A percentile compares a stretch with the other conserved stretches of the same genome.
phyloP scores from a whole-genome alignment of 139 green algal species.

The Chlorella sp. region DNA sequence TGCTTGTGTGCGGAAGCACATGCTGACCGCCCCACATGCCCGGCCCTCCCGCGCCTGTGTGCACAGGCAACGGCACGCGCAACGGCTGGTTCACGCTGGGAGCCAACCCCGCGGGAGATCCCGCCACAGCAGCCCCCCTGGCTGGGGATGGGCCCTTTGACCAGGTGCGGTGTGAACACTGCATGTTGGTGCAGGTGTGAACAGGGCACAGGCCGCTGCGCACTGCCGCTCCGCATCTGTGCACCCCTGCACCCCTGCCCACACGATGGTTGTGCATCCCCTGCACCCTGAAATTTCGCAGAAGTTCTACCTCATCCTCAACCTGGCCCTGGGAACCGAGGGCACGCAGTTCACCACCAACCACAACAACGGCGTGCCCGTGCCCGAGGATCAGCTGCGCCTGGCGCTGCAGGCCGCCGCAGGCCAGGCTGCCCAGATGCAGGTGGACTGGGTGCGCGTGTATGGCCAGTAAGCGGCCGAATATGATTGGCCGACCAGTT shows the following conservation, averaged over 20 bases:
- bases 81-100: constrained; percentile 31
- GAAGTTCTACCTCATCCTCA: constrained; percentile 53
- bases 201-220: too few species aligned
- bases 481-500: too few species aligned
- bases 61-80: not conserved
- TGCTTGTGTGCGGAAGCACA: too few species aligned
- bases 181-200: too few species aligned
- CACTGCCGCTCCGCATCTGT: too few species aligned
- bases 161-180: constrained; percentile 1
- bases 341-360: constrained; percentile 2
- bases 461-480: constrained; percentile 9
- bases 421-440: constrained; percentile 23
- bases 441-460: constrained; percentile 54
- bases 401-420: not conserved
- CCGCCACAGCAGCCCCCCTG: not conserved
- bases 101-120: not conserved
- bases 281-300: too few species aligned
- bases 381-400: not conserved
- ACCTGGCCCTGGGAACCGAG: constrained; percentile 55
- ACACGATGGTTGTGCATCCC: too few species aligned
- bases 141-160: constrained; percentile 48
- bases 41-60: too few species aligned
- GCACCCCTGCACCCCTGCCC: too few species aligned
- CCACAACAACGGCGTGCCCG: not conserved
- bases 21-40: too few species aligned